These are phyloP conservation scores for Hortiboletus campestris DNA, from an alignment of 768 basidiomycete genomes.

Conservation along the genomic window DNA sequence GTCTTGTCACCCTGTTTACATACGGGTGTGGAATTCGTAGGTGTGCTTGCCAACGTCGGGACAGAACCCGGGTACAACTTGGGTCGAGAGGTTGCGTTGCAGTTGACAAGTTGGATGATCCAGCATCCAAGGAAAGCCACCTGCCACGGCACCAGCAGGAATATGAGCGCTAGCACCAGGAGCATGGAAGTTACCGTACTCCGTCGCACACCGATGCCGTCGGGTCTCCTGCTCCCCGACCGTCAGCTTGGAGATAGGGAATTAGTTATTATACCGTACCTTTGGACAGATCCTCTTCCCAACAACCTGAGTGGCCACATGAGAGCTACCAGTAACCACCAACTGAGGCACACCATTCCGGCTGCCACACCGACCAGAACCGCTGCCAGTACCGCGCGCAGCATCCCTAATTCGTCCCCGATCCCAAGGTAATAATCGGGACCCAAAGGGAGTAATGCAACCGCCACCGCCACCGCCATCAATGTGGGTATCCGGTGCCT, in stretches of 20 bases:
- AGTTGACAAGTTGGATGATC: slow-evolving; percentile 73
- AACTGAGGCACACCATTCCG: slow-evolving; percentile 62
- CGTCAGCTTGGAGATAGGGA: background rate
- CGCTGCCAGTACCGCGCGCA: slow-evolving; percentile 47
- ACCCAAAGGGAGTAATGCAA: slow-evolving; percentile 58
- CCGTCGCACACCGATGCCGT: slow-evolving; percentile 40
- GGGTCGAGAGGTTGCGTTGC: slow-evolving; percentile 35
- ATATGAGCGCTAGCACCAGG: slow-evolving; percentile 62
- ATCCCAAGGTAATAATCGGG: slow-evolving; percentile 60
- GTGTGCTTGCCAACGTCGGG: slow-evolving; percentile 27
- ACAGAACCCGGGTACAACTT: slow-evolving; percentile 21
- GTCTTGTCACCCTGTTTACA: background rate
- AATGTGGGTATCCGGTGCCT: slow-evolving; percentile 40
- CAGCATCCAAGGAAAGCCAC: slow-evolving; percentile 85
- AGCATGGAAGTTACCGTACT: slow-evolving; percentile 57
- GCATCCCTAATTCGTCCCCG: slow-evolving; percentile 43
- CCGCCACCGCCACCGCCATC: slow-evolving; percentile 40
- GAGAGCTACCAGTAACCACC: slow-evolving; percentile 50
- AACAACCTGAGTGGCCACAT: slow-evolving; percentile 42
- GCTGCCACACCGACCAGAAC: slow-evolving; percentile 56
- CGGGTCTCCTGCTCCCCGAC: slow-evolving; percentile 21
- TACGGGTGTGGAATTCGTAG: slow-evolving; percentile 25
- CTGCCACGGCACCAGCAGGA: slow-evolving; percentile 85
- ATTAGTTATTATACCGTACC: slow-evolving; percentile 8
- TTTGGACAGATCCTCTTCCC: slow-evolving; percentile 7